Conservation (phyloP, 2,329 filamentous ascomycete species). For the Herpotrichia juniperi region DNA sequence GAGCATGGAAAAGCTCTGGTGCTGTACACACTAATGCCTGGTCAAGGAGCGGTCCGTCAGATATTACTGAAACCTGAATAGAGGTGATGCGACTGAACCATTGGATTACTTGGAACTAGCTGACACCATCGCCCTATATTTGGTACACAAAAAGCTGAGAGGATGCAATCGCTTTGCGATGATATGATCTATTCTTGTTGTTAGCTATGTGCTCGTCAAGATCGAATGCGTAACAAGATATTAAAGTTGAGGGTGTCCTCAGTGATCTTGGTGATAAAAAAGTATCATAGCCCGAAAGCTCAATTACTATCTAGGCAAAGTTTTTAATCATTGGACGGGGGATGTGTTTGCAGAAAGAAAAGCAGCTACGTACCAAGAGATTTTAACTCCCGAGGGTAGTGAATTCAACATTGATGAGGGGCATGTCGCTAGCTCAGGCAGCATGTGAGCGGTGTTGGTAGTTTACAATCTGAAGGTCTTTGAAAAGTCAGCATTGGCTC, state of each 20-base stretch:
- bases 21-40: constrained; percentile 77
- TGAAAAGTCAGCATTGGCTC: not conserved
- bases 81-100: too few species aligned
- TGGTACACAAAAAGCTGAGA: too few species aligned
- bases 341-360: constrained; percentile 7
- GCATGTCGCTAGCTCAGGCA: not conserved
- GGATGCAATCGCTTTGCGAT: too few species aligned
- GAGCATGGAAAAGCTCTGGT: constrained; percentile 64
- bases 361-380: not conserved
- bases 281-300: constrained; percentile 63
- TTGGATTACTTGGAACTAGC: too few species aligned
- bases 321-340: constrained; percentile 69
- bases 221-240: not conserved
- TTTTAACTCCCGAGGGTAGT: too few species aligned
- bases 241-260: constrained; percentile 50
- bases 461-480: not conserved
- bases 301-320: constrained; percentile 71
- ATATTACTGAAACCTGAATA: too few species aligned
- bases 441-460: not conserved
- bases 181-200: not conserved
- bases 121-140: too few species aligned
- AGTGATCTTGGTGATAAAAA: constrained; percentile 72
- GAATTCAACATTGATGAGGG: not conserved
- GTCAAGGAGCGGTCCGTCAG: too few species aligned
- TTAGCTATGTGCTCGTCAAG: not conserved